Base-by-base conservation (phyloP, 495 filamentous ascomycete genomes). In the Podospora fimiseda region DNA sequence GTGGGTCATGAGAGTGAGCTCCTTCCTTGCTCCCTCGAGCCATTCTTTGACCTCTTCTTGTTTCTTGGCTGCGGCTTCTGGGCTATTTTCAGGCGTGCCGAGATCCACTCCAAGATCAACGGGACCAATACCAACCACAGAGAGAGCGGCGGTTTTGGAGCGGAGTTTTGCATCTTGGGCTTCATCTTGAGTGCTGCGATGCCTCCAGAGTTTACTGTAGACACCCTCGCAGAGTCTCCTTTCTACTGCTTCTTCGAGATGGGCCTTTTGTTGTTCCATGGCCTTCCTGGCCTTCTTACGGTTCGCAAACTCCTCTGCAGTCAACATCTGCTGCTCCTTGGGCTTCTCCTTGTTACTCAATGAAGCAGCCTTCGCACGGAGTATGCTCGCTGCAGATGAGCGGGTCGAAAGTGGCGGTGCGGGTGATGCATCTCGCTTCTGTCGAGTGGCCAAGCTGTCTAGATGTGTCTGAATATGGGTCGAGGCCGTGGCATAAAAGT, bases 111-210 rank as follows among this genome's bases (percentile, higher is more conserved):
- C 89, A 9, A 99, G 74, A 61, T 99, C 94, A 44, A 78, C 83
- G 53, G 93, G 70, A 21, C 89, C 86, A 60, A 97, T 95, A 8
- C 90, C 93, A 2, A 97, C 88, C 16, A 99, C 76, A 20, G 87
- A 79, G 42, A 99, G 73, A 0, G 93, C 91, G 18, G 93, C 94
- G 6, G 90, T 96, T 57, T 95, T 91, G 2, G 94, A 97, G 22
- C 93, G 83, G 51, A 99, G 72, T 62, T 94, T 97, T 60, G 95
- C 90, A 65, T 99, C 93, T 58, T 92, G 78, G 7, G 92, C 90
- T 64, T 97, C 93, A 66, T 99, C 93, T 65, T 97, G 78, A 2
- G 92, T 95, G 60, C 77, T 93, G 48, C 85, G 83, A 65, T 99
- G 93, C 38, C 91, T 82, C 81, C 89, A 99, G 61, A 97, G 83